Percentiles rank a stretch among this genome's conserved stretches.
Evolutionary conservation across 2,329 filamentous ascomycete genomes (phyloP).

Genomic region (Exutisphaerella laricina): DNA sequence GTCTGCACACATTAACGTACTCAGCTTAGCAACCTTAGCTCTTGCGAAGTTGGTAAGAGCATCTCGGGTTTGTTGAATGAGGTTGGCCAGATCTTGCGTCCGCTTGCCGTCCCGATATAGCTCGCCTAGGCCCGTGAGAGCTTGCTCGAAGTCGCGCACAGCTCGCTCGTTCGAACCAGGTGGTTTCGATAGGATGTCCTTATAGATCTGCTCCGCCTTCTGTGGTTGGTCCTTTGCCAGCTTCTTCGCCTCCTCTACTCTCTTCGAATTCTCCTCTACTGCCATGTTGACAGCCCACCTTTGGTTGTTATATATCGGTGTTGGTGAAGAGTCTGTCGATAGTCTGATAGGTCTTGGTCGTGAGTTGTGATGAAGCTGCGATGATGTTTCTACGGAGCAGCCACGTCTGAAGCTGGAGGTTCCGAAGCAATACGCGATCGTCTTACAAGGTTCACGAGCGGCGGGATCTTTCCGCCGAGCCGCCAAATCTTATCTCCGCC

Average conservation of each 20-base stretch:
- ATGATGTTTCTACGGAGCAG: background rate
- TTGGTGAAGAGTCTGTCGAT: background rate
- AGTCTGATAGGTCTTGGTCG: background rate
- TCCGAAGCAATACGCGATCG: slow-evolving; percentile 3
- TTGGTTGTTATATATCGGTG: no score
- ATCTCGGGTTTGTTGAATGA: slow-evolving; percentile 84
- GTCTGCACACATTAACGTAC: slow-evolving; percentile 50
- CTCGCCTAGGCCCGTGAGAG: slow-evolving; percentile 82
- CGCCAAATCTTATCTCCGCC: slow-evolving; percentile 7
- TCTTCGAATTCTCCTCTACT: slow-evolving; percentile 49
- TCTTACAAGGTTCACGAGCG: slow-evolving; percentile 8
- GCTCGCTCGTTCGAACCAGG: slow-evolving; percentile 81
- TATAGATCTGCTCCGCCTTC: slow-evolving; percentile 83
- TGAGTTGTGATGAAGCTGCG: background rate
- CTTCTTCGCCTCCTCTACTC: slow-evolving; percentile 85
- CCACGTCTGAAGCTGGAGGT: slow-evolving; percentile 1
- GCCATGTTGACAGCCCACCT: slow-evolving; percentile 49
- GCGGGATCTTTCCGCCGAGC: slow-evolving; percentile 1
- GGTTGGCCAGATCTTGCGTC: slow-evolving; percentile 75
- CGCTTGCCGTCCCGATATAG: slow-evolving; percentile 85
- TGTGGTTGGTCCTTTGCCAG: slow-evolving; percentile 71
- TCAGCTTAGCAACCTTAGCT: slow-evolving; percentile 96
- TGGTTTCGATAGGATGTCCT: slow-evolving; percentile 79
- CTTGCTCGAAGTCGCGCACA: slow-evolving; percentile 84
- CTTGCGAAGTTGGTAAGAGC: slow-evolving; percentile 95